These are phyloP conservation scores for Hyphopichia fennica DNA, from an alignment of 1,139 yeast genomes.

Conservation along the genomic window DNA sequence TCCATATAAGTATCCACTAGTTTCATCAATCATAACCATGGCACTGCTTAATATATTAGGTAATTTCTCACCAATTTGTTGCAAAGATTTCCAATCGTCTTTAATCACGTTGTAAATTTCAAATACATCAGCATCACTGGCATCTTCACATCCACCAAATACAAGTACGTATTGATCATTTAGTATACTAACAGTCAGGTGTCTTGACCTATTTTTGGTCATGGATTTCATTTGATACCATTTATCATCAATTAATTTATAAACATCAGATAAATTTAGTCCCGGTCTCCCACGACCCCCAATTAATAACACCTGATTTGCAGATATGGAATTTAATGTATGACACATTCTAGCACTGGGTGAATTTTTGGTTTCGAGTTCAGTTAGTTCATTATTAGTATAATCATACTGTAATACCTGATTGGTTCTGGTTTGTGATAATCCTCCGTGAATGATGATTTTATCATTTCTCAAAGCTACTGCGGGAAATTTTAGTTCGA, in stretches of 20 bases:
- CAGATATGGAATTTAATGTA: constrained; percentile 37
- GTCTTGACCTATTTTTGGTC: constrained; percentile 54
- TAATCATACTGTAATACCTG: constrained; percentile 16
- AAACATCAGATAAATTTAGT: constrained; percentile 33
- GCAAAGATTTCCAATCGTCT: constrained; percentile 13
- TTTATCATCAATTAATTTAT: constrained; percentile 19
- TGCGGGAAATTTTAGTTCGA: constrained; percentile 52
- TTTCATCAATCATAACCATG: constrained; percentile 29
- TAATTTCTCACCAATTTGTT: constrained; percentile 14
- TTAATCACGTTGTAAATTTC: constrained; percentile 17
- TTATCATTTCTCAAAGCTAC: constrained; percentile 21
- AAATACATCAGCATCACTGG: constrained; percentile 13
- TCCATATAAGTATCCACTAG: constrained; percentile 51
- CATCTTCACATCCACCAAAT: constrained; percentile 48
- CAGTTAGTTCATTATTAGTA: constrained; percentile 10
- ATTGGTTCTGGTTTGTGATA: constrained; percentile 43
- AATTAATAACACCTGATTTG: constrained; percentile 36
- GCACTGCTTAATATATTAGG: constrained; percentile 29
- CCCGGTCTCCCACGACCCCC: constrained; percentile 76
- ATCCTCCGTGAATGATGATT: constrained; percentile 55
- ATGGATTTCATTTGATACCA: not conserved
- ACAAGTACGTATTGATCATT: constrained; percentile 39
- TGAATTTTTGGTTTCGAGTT: not conserved
- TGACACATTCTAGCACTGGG: constrained; percentile 65
- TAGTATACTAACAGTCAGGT: constrained; percentile 42